Conservation (phyloP, 805 yeast species). For the Metschnikowia aberdeeniae region DNA sequence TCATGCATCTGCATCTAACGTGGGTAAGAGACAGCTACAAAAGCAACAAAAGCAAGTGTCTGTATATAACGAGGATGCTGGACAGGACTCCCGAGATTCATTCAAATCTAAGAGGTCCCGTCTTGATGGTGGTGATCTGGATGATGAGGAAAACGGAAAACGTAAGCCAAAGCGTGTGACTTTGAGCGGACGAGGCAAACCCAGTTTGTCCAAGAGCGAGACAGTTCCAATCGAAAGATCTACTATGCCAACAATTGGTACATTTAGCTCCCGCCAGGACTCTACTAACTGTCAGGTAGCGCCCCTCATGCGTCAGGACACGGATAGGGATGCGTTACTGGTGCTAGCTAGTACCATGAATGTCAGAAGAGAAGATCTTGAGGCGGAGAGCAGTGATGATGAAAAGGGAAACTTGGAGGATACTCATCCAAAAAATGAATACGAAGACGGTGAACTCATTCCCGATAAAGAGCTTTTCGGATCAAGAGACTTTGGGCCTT, state of each 20-base stretch:
- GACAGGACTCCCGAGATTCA: neutral
- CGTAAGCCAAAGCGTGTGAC: constrained; percentile 29
- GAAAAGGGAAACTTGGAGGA: constrained; percentile 13
- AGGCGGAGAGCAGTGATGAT: constrained; percentile 30
- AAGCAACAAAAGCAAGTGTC: constrained; percentile 10
- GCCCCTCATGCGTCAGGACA: constrained; percentile 30
- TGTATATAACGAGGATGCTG: constrained; percentile 3
- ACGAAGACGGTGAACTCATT: constrained; percentile 32
- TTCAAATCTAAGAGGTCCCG: neutral
- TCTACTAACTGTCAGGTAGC: constrained; percentile 9
- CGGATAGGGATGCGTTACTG: constrained; percentile 38
- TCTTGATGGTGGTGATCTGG: neutral
- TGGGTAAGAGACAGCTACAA: constrained; percentile 28
- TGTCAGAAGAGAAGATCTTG: constrained; percentile 36
- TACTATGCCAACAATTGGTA: constrained; percentile 29
- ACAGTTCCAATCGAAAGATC: constrained; percentile 30
- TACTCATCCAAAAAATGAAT: constrained; percentile 1
- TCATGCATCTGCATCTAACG: constrained; percentile 43
- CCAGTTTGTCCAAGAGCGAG: constrained; percentile 26
- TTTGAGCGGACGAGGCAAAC: constrained; percentile 19
- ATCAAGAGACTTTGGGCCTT: constrained; percentile 13
- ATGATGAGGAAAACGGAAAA: neutral
- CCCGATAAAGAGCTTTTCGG: constrained; percentile 40
- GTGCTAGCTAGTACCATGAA: constrained; percentile 31
- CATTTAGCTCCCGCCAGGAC: constrained; percentile 19